These are phyloP conservation scores for Mycena crocata DNA, from an alignment of 768 basidiomycete species.

Conservation along the genomic window DNA sequence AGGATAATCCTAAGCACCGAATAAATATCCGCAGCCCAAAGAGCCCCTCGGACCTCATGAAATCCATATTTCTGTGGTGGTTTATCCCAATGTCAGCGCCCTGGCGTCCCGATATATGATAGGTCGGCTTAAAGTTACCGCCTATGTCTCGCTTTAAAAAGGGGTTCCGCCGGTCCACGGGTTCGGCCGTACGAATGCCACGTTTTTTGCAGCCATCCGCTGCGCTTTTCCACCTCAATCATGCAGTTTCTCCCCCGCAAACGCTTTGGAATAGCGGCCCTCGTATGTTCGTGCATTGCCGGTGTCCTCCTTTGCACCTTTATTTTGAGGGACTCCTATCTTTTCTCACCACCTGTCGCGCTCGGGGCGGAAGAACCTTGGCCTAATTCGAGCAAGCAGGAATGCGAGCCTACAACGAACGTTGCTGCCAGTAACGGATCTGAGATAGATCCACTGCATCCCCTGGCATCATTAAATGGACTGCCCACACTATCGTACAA, in stretches of 20 bases:
- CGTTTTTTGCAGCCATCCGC: no score
- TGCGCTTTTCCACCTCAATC: background rate
- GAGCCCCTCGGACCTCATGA: background rate
- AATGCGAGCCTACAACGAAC: background rate
- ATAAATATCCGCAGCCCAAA: background rate
- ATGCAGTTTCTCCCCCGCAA: constrained; percentile 7
- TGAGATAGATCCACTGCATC: constrained; percentile 10
- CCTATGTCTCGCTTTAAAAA: no score
- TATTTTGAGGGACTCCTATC: background rate
- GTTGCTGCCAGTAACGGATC: background rate
- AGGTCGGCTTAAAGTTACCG: no score
- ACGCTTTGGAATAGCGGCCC: background rate
- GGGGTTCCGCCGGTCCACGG: no score
- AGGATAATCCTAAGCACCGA: no score
- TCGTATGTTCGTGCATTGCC: constrained; percentile 1
- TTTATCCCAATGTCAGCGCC: no score
- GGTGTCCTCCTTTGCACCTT: constrained; percentile 9
- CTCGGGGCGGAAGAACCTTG: background rate
- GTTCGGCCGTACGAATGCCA: no score
- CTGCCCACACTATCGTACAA: constrained; percentile 14
- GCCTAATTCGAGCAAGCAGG: background rate
- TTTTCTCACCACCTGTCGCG: background rate
- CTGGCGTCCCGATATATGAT: no score
- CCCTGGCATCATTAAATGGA: constrained; percentile 7
- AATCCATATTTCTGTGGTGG: background rate